Percentiles rank a stretch among this genome's conserved stretches.
These are phyloP conservation scores for Haplosporangium sp. DNA, from an alignment of 371 early-diverging fungal genomes.

Conservation along the genomic window DNA sequence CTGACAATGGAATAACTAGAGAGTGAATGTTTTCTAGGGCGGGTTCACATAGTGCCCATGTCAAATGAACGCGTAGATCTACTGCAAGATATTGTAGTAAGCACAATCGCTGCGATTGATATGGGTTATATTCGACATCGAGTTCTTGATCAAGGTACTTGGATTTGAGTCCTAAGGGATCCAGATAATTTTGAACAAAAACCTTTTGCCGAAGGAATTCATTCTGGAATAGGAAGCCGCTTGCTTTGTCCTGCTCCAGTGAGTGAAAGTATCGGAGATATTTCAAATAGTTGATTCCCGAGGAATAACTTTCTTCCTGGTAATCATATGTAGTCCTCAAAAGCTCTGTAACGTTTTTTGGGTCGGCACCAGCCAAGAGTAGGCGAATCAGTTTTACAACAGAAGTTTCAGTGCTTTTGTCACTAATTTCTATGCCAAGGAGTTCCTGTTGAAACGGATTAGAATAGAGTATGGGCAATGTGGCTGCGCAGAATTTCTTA, in stretches of 20 bases:
- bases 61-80: constrained; percentile 11
- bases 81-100: constrained; percentile 9
- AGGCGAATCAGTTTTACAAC: not conserved
- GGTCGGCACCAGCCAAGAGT: not conserved
- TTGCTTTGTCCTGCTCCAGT: not conserved
- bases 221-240: constrained; percentile 7
- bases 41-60: constrained; percentile 25
- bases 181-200: not conserved
- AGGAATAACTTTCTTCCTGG: not conserved
- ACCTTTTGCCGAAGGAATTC: not conserved
- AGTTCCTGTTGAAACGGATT: constrained; percentile 21
- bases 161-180: not conserved
- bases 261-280: constrained; percentile 18
- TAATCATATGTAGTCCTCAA: not conserved
- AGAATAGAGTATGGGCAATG: constrained; percentile 29
- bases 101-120: not conserved
- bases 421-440: not conserved
- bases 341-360: not conserved
- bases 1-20: constrained; percentile 26
- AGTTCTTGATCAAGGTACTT: not conserved
- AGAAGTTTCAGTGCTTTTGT: not conserved
- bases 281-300: constrained; percentile 22
- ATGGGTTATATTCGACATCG: constrained; percentile 24
- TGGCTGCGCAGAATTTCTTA: constrained; percentile 5
- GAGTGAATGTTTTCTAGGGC: constrained; percentile 18